A percentile compares a stretch with the other conserved stretches of the same genome.
These are phyloP conservation scores for Kewa caespitosa DNA, from an alignment of 179 eudicot genomes.

Conservation along the genomic window DNA sequence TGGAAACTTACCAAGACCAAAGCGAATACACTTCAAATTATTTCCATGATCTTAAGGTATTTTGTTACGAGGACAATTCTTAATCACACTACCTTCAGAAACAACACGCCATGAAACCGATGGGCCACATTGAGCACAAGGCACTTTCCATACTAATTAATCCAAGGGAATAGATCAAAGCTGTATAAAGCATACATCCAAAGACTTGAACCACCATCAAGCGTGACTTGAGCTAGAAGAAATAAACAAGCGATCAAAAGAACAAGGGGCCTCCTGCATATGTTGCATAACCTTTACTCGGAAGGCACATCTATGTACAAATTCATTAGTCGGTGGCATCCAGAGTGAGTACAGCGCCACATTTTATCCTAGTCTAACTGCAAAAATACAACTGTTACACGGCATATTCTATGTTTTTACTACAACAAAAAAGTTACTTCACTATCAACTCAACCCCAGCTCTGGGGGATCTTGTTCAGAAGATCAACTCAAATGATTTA, in stretches of 20 bases:
- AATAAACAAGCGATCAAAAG: background rate
- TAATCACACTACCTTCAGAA: too few relatives aligned
- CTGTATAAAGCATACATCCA: background rate
- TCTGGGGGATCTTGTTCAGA: background rate
- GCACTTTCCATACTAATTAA: too few relatives aligned
- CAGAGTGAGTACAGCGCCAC: background rate
- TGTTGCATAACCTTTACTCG: background rate
- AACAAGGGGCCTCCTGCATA: background rate
- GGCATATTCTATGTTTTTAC: background rate
- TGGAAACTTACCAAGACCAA: too few relatives aligned
- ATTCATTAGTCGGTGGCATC: background rate
- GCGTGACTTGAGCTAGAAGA: too few relatives aligned
- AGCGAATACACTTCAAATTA: too few relatives aligned
- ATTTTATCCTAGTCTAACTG: background rate
- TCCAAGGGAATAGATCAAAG: too few relatives aligned
- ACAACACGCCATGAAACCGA: too few relatives aligned
- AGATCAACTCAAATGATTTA: slow-evolving; percentile 14
- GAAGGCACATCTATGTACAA: slow-evolving; percentile 1
- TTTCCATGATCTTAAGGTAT: too few relatives aligned
- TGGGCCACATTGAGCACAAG: too few relatives aligned
- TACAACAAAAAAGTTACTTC: background rate
- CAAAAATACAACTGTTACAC: background rate
- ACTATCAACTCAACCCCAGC: background rate
- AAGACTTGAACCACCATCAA: background rate
- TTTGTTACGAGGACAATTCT: too few relatives aligned